Base-by-base conservation (phyloP, 306 rosid species). In the Fragaria iinumae region DNA sequence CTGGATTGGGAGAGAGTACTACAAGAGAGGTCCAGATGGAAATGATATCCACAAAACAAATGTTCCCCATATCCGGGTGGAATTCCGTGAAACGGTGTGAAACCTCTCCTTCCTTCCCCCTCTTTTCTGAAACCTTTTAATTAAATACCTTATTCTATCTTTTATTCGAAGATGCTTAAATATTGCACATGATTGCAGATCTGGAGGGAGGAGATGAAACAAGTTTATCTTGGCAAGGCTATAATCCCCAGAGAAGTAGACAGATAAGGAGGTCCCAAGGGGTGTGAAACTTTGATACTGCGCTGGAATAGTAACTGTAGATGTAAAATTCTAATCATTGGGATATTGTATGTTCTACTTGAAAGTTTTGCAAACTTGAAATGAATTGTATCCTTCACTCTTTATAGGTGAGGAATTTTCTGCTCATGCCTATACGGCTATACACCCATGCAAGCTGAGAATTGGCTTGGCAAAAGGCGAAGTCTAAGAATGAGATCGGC, bases 41-140 rank as follows among this genome's bases (percentile, higher is more conserved):
- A 92, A 96, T 70, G 98, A 92, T 73, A 91, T 96, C 83, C 99
- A 79, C 79, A 92, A 68, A 87, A 92, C 99, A 6, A 96, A 96
- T 21, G 99, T 96, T 81, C 99, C 99, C 80, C 99, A 96, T 79
- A 96, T 96, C 71, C 90, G 99, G 75, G 34, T 92, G 85, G 96
- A 96, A 80, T 96, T 96, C 81, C 97, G 99, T 48, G 91, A 96
- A 34, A 83, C 89, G 91, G 98, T 94, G 83, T 73, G 87, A 41
- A 20, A 72, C 38, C 62, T 50, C 49, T 73, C 20, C 45, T 65
- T n/a, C 29, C 20, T 63, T 20, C 62, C 50, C 55, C 38, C 23
- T 56, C 52, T 50, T 23, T 16, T n/a, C 23, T 18, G 10, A 17
- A 18, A 12, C n/a, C 34, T 62, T 62, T 13, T 27, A 5, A 60